These are phyloP conservation scores for Trichoderma endophyticum DNA, from an alignment of 2,329 filamentous ascomycete species.

Conservation along the genomic window DNA sequence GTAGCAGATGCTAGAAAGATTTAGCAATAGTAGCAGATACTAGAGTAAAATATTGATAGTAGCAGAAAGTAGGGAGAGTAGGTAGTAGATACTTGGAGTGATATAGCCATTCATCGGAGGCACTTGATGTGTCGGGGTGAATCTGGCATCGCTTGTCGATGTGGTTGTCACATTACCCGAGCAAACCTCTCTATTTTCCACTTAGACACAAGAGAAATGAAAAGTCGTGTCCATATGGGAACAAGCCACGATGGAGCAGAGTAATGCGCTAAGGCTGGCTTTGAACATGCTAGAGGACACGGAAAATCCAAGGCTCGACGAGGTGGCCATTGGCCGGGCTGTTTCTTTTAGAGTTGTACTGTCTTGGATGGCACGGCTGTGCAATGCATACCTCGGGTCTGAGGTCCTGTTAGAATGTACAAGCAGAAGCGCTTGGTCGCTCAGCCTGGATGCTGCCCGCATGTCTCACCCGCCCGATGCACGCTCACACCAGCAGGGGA, in stretches of 20 bases:
- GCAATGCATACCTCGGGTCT: slow-evolving; percentile 16
- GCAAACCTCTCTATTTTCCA: neutral
- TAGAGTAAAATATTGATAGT: no score
- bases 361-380: slow-evolving; percentile 13
- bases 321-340: neutral
- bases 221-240: neutral
- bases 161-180: neutral
- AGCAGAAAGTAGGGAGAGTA: no score
- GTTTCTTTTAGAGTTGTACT: slow-evolving; percentile 7
- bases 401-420: neutral
- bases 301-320: neutral
- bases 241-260: neutral
- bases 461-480: slow-evolving; percentile 14
- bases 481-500: neutral
- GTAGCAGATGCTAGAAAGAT: no score
- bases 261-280: neutral
- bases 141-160: neutral
- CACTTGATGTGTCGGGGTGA: neutral
- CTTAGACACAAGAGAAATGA: neutral
- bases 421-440: slow-evolving; percentile 2
- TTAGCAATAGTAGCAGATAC: no score
- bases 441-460: neutral
- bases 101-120: neutral
- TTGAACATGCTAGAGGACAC: neutral
- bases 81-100: no score